Conservation (phyloP, 345 rosid species). For the Psidium friedrichsthalianum region DNA sequence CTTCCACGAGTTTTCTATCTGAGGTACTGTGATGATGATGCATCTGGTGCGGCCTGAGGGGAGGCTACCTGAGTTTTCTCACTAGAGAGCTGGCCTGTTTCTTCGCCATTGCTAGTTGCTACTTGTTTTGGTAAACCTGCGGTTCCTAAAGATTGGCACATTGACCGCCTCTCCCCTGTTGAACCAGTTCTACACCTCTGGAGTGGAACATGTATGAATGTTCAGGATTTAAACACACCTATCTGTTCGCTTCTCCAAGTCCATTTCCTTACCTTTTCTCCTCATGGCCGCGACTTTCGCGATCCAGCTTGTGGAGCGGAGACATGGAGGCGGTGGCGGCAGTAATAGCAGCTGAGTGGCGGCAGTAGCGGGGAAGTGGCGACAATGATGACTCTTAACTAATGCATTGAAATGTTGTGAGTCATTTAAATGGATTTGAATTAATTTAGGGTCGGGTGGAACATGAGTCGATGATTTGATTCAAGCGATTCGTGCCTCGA, state of each 20-base stretch:
- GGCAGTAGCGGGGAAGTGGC: not conserved
- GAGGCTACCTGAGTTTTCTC: not conserved
- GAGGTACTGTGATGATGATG: not conserved
- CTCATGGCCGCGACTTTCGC: not conserved
- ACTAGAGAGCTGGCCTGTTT: not conserved
- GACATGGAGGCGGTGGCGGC: not conserved
- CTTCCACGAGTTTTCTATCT: not conserved
- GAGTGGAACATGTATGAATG: not conserved
- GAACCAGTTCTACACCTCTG: not conserved
- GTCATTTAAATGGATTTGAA: not conserved
- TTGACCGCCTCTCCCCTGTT: not conserved
- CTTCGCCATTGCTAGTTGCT: not conserved
- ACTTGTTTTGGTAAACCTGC: not conserved
- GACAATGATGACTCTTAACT: fast-evolving
- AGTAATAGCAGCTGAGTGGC: not conserved
- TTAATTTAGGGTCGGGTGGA: not conserved
- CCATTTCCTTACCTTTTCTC: not conserved
- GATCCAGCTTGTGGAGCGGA: not conserved
- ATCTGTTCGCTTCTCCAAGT: not conserved
- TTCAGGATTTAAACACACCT: not conserved
- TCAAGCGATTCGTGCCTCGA: not conserved
- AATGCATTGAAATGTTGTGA: not conserved
- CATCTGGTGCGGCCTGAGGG: not conserved
- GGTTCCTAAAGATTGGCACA: not conserved
- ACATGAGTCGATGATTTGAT: not conserved